phyloP scores from a whole-genome alignment of 2,329 filamentous ascomycete species.

The Coccinonectria pachysandricola region DNA sequence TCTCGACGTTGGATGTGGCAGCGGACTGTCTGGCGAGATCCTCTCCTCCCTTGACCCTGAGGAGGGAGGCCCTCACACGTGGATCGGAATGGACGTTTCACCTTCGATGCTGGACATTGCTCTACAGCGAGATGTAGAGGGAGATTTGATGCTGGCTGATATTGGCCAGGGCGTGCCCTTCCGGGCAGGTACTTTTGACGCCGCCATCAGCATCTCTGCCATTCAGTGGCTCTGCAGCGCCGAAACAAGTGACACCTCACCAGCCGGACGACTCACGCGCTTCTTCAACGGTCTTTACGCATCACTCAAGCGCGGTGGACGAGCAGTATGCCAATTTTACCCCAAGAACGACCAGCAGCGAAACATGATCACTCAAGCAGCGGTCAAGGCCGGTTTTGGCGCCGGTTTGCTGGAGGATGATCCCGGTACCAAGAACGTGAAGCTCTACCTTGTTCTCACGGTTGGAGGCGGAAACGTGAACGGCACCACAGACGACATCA shows the following conservation, averaged over 20 bases:
- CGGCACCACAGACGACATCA: conserved; percentile 65
- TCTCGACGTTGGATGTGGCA: conserved; percentile 94
- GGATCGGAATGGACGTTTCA: conserved; percentile 96
- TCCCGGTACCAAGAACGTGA: conserved; percentile 89
- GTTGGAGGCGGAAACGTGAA: conserved; percentile 55
- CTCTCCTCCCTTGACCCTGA: conserved; percentile 60
- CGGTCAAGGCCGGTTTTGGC: conserved; percentile 88
- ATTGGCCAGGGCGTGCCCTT: conserved; percentile 95
- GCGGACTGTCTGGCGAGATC: conserved; percentile 88
- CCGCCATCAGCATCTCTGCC: conserved; percentile 86
- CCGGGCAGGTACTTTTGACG: conserved; percentile 83
- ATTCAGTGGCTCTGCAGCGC: conserved; percentile 99
- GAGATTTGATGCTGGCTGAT: conserved; percentile 87
- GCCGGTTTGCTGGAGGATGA: conserved; percentile 93
- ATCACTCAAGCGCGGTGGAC: conserved; percentile 68
- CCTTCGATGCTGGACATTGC: conserved; percentile 96
- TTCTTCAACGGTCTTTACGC: conserved; percentile 95
- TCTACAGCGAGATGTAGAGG: conserved; percentile 81
- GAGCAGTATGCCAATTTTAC: conserved; percentile 95
- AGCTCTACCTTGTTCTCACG: conserved; percentile 90
- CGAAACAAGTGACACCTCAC: conserved; percentile 74
- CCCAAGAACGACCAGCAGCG: conserved; percentile 90
- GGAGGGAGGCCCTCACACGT: conserved; percentile 78
- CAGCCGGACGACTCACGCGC: conserved; percentile 63
- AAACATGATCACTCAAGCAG: conserved; percentile 83